A percentile compares a stretch with the other conserved stretches of the same genome.
phyloP scores from a whole-genome alignment of 768 basidiomycete genomes.

The Leccinum subtestaceum region DNA sequence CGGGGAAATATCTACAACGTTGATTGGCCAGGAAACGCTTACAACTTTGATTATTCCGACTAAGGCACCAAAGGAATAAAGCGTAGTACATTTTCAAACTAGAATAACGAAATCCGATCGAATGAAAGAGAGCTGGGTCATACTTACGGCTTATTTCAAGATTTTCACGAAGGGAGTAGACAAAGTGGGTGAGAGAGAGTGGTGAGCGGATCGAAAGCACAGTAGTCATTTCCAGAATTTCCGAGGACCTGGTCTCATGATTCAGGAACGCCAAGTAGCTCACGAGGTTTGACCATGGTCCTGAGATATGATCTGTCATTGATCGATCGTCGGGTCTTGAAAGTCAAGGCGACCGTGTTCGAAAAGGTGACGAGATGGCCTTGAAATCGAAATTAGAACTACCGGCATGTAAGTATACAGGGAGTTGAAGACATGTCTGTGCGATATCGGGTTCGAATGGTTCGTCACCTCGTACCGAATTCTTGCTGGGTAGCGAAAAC shows the following conservation, averaged over 20 bases:
- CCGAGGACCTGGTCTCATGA: constrained; percentile 7
- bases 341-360: not conserved
- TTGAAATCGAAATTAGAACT: not conserved
- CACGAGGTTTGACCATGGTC: not conserved
- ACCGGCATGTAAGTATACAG: no score
- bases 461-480: not conserved
- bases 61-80: constrained; percentile 30
- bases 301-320: not conserved
- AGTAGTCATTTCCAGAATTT: constrained; percentile 3
- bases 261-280: not conserved
- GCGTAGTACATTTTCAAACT: constrained; percentile 26
- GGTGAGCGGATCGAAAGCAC: constrained; percentile 18
- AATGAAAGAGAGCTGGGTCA: not conserved
- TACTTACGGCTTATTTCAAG: not conserved
- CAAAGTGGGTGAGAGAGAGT: constrained; percentile 6
- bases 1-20: constrained; percentile 5
- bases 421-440: constrained; percentile 1
- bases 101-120: not conserved
- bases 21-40: constrained; percentile 17
- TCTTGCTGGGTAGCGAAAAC: no score
- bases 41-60: constrained; percentile 31
- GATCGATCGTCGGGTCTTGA: not conserved
- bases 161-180: not conserved
- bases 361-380: not conserved
- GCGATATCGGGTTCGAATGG: not conserved